Evolutionary conservation across 2,329 filamentous ascomycete species (phyloP), one percentile per base, ranked within the genome.

Genomic region (Ceratocystis destructans): DNA sequence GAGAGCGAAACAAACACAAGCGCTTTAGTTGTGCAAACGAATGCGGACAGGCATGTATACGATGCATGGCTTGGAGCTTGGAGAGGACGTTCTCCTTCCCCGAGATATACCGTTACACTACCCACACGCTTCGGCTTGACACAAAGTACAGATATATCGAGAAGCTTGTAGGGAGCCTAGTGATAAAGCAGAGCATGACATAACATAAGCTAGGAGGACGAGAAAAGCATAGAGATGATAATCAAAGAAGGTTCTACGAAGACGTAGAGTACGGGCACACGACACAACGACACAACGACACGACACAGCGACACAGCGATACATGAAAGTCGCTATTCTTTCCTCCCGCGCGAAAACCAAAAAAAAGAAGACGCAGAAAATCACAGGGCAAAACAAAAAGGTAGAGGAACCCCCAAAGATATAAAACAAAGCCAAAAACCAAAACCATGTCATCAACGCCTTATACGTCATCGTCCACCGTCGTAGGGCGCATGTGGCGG

Each of bases 401-500:
- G 25, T 33, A 37, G n/a, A 41, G 37, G 37, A 37, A 59, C 28
- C 37, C 61, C 33, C 61, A 62, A 62, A 41, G 46, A 41, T 31
- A 55, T 12, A 7, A 48, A 31, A 59, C 20, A 66, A 48, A 67
- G 45, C 41, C 63, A 28, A 61, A 63, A 55, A 61, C 50, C 45
- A 50, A 64, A 37, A 67, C 48, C 62, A 61, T 61, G 55, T 57
- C 57, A 66, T 61, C 55, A 59, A 59, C 55, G 55, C 55, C 55
- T 33, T 59, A 31, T 25, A 59, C 55, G 22, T 62, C 61, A 4
- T 62, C 20, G 61, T 41, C 61, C 55, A n/a, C 31, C 55, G 62
- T 61, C 20, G 31, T 28, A 22, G 57, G 20, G 20, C n/a, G 33
- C 28, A 22, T 28, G 28, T 64, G n/a, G 31, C 44, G 17, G 22